A percentile compares a stretch with the other conserved stretches of the same genome.
These are phyloP conservation scores for Trichosporon ovoides DNA, from an alignment of 1,284 basidiomycete species.

Conservation along the genomic window DNA sequence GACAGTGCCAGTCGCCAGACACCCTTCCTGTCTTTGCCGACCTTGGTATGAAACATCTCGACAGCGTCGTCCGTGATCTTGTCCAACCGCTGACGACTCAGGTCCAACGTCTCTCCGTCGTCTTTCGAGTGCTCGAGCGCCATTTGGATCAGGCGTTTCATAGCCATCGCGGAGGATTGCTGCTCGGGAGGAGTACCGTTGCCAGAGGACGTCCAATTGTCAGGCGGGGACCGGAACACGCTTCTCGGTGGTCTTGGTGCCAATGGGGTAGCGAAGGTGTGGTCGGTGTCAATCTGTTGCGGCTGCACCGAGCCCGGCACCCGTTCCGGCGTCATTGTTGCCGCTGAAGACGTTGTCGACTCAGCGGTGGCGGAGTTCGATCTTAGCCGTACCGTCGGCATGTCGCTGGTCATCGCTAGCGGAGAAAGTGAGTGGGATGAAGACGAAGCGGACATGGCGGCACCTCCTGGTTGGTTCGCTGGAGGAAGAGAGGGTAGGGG, in stretches of 20 bases:
- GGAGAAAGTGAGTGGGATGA: constrained; percentile 11
- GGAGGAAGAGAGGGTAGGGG: constrained; percentile 4
- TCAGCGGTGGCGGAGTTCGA: constrained; percentile 12
- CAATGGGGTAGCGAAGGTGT: neutral
- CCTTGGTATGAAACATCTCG: constrained; percentile 59
- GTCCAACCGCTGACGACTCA: constrained; percentile 66
- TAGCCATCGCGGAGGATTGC: neutral
- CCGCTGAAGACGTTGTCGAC: neutral
- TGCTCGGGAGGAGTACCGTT: neutral
- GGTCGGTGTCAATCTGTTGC: neutral
- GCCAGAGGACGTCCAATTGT: neutral
- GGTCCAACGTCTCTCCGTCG: constrained; percentile 71
- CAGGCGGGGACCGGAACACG: neutral
- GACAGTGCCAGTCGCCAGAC: constrained; percentile 79
- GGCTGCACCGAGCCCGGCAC: neutral
- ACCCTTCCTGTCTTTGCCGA: constrained; percentile 55
- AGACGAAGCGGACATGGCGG: constrained; percentile 1
- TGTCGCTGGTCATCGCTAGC: neutral
- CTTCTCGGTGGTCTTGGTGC: neutral
- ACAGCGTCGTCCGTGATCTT: constrained; percentile 69
- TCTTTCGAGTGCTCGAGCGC: constrained; percentile 67
- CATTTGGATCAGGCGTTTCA: constrained; percentile 52
- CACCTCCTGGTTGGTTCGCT: neutral
- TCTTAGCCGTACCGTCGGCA: constrained; percentile 7
- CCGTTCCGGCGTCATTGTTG: neutral